A percentile compares a stretch with the other conserved stretches of the same genome.
phyloP scores from a whole-genome alignment of 225 moss, liverwort and hornwort genomes.

The Physcomitrellopsis africana region DNA sequence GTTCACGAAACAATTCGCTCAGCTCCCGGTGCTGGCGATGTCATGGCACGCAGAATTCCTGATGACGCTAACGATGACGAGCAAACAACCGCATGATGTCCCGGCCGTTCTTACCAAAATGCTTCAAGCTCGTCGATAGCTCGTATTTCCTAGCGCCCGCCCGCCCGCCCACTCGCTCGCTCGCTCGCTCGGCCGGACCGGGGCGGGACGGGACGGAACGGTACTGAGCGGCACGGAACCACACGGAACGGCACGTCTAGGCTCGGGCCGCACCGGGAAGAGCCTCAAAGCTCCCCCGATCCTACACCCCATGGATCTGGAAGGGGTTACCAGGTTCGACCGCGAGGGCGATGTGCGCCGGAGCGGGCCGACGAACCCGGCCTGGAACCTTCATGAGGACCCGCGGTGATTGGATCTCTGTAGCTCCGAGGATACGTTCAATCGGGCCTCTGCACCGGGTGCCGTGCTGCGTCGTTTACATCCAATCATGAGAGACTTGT shows the following conservation, averaged over 20 bases:
- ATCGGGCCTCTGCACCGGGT: not conserved
- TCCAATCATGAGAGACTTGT: not conserved
- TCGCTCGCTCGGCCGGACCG: not conserved
- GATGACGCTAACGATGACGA: conserved; percentile 2
- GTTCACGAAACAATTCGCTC: not conserved
- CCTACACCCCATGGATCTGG: no score
- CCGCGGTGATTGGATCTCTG: not conserved
- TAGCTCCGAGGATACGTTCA: conserved; percentile 2
- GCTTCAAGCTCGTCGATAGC: conserved; percentile 23
- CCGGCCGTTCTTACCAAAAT: conserved; percentile 8
- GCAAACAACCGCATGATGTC: not conserved
- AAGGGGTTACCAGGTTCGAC: no score
- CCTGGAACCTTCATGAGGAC: not conserved
- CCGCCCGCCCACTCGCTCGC: not conserved
- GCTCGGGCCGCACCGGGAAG: not conserved
- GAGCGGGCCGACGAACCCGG: not conserved
- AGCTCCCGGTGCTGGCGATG: not conserved
- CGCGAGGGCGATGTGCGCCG: no score
- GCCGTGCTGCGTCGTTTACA: not conserved
- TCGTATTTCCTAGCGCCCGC: conserved; percentile 7
- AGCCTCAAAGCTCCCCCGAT: no score
- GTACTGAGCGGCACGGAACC: not conserved
- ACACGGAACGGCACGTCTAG: not conserved
- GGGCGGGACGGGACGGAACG: not conserved
- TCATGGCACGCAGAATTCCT: conserved; percentile 11